A percentile compares a stretch with the other conserved stretches of the same genome.
These are phyloP conservation scores for Ustilago trichophora DNA, from an alignment of 1,284 basidiomycete genomes.

Conservation along the genomic window DNA sequence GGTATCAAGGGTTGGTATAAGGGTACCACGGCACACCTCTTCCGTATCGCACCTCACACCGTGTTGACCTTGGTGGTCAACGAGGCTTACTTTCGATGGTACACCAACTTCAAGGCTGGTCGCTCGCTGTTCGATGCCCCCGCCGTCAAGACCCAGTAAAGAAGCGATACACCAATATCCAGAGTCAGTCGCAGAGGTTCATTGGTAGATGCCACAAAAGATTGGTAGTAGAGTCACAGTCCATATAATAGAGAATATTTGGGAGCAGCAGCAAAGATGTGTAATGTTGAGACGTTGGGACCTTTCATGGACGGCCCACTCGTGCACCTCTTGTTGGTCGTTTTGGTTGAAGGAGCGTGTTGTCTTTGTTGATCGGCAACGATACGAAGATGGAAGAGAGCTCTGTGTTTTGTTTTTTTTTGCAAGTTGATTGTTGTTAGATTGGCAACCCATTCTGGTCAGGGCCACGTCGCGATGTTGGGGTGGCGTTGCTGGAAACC, in stretches of 20 bases:
- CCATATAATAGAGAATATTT: not conserved
- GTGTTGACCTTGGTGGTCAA: conserved; percentile 59
- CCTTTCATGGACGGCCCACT: no score
- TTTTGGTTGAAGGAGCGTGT: no score
- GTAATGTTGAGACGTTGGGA: no score
- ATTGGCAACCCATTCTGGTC: no score
- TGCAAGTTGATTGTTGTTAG: no score
- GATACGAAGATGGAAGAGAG: no score
- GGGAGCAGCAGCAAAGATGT: no score
- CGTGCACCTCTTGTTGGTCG: no score
- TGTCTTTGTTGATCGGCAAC: no score
- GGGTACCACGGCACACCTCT: conserved; percentile 64
- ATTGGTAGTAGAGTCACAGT: not conserved
- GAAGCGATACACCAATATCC: no score
- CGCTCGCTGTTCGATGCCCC: conserved; percentile 42
- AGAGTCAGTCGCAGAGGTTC: not conserved
- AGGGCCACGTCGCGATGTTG: conserved; percentile 4
- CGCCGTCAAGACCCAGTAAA: conserved; percentile 21
- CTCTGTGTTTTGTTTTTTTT: no score
- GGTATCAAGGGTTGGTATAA: conserved; percentile 76
- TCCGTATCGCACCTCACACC: conserved; percentile 64
- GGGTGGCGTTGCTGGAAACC: not conserved
- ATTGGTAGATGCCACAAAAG: not conserved
- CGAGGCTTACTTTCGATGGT: conserved; percentile 54
- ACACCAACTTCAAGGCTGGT: conserved; percentile 52